Evolutionary conservation across 176 grass and related monocot genomes (phyloP).

Genomic region (Ensete ventricosum): DNA sequence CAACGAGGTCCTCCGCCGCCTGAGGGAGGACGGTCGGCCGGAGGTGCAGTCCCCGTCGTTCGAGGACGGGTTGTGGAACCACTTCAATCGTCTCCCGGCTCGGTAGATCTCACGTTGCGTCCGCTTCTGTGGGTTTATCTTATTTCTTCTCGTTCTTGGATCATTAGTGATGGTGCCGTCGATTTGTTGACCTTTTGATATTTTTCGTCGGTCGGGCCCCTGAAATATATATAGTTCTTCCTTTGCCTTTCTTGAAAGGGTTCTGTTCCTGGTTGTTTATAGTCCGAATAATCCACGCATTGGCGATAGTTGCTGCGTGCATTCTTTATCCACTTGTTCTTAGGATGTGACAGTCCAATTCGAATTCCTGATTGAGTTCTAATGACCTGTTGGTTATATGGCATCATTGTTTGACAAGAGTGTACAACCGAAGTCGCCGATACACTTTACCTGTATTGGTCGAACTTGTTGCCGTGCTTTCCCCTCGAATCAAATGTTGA

Average conservation of each 20-base stretch:
- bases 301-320: too few relatives aligned
- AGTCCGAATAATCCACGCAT: too few relatives aligned
- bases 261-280: too few relatives aligned
- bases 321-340: too few relatives aligned
- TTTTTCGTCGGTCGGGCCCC: not conserved
- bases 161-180: not conserved
- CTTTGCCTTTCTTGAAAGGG: not conserved
- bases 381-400: not conserved
- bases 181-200: not conserved
- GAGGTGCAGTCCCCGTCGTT: conserved; percentile 38
- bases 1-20: conserved; percentile 45
- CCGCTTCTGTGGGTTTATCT: not conserved
- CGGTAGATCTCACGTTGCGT: conserved; percentile 18
- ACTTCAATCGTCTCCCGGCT: conserved; percentile 66
- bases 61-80: conserved; percentile 55
- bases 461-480: not conserved
- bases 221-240: not conserved
- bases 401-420: not conserved
- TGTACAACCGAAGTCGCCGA: too few relatives aligned
- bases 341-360: too few relatives aligned
- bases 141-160: not conserved
- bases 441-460: too few relatives aligned
- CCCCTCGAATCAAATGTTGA: not conserved
- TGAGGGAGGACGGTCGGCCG: conserved; percentile 28
- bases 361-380: too few relatives aligned